Conservation (phyloP, 2,329 filamentous ascomycete genomes). For the Chlorencoelia australis region DNA sequence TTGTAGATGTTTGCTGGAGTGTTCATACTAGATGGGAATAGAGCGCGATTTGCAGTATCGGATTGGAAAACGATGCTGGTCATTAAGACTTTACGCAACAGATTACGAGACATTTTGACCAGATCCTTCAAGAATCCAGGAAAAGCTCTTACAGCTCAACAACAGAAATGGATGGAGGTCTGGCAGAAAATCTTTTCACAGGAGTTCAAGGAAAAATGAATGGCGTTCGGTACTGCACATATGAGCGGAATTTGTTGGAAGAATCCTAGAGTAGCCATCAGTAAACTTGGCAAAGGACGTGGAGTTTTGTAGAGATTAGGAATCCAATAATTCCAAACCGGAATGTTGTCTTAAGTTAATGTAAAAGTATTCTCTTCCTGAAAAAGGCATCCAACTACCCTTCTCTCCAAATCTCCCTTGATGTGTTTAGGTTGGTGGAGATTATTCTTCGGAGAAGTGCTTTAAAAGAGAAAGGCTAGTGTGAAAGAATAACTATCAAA, state of each 20-base stretch:
- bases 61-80: conserved; percentile 89
- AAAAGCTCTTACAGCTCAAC: conserved; percentile 51
- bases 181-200: conserved; percentile 60
- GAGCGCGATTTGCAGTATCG: conserved; percentile 69
- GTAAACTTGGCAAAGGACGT: too few species aligned
- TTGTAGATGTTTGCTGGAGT: conserved; percentile 73
- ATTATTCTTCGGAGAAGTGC: too few species aligned
- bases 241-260: not conserved
- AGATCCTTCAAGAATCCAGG: conserved; percentile 60
- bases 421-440: too few species aligned
- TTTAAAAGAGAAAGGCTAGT: too few species aligned
- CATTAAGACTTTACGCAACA: conserved; percentile 68
- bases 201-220: conserved; percentile 23
- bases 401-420: too few species aligned
- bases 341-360: conserved; percentile 1
- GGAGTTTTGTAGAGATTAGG: not conserved
- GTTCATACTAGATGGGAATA: conserved; percentile 76
- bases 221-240: too few species aligned
- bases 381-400: not conserved
- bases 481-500: too few species aligned
- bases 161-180: conserved; percentile 63
- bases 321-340: not conserved
- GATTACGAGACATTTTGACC: conserved; percentile 66
- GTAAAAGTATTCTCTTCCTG: not conserved
- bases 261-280: too few species aligned